phyloP scores from a whole-genome alignment of 306 rosid genomes.

The Dalbergia cochinchinensis region DNA sequence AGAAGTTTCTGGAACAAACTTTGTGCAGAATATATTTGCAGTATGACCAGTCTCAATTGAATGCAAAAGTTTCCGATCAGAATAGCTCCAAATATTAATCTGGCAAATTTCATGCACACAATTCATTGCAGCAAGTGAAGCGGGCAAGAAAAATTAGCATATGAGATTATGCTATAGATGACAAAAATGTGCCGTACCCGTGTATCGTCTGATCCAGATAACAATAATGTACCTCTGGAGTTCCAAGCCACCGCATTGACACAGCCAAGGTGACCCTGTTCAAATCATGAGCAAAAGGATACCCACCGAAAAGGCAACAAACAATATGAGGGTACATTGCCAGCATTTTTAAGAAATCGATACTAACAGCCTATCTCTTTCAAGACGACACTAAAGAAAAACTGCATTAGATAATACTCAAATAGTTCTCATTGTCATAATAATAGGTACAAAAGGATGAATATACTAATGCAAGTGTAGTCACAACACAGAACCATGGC shows the following conservation, averaged over 20 bases:
- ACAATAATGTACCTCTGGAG: conserved; percentile 79
- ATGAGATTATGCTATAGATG: conserved; percentile 4
- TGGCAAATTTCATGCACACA: conserved; percentile 55
- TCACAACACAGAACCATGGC: conserved; percentile 18
- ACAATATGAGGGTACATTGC: background rate
- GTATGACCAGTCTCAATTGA: conserved; percentile 92
- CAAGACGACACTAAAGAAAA: background rate
- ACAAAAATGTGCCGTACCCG: conserved; percentile 59
- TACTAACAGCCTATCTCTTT: background rate
- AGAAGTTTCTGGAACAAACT: conserved; percentile 94
- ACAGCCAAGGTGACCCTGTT: conserved; percentile 92
- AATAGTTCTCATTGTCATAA: background rate
- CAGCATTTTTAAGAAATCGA: conserved; percentile 1
- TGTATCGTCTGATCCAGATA: conserved; percentile 98
- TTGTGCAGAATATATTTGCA: conserved; percentile 93
- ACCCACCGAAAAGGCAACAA: conserved; percentile 19
- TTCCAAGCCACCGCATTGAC: conserved; percentile 97
- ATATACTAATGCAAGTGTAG: background rate
- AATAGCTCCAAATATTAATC: conserved; percentile 93
- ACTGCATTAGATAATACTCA: background rate
- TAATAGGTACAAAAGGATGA: background rate
- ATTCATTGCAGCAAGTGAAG: background rate
- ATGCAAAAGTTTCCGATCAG: conserved; percentile 73
- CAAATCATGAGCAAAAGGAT: conserved; percentile 40
- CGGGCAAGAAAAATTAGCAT: background rate